Conservation (phyloP, 2,329 filamentous ascomycete species). For the Arthrobotrys iridis region DNA sequence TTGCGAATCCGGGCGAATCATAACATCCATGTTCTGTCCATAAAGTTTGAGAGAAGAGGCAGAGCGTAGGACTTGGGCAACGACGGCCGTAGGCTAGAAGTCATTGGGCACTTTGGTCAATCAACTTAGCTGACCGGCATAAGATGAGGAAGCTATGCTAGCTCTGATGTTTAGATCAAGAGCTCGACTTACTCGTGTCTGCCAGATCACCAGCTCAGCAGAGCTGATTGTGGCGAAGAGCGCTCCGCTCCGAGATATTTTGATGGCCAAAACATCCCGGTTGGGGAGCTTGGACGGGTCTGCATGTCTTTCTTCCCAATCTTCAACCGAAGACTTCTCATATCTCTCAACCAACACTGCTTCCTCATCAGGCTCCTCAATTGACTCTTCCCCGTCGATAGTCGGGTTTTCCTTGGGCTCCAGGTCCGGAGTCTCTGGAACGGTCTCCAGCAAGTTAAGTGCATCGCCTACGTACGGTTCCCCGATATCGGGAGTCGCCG, state of each 20-base stretch:
- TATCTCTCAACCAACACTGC: slow-evolving; percentile 47
- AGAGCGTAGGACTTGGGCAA: slow-evolving; percentile 86
- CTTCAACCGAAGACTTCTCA: slow-evolving; percentile 24
- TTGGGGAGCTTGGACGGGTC: slow-evolving; percentile 61
- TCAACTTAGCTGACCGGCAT: slow-evolving; percentile 45
- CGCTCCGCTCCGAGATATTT: slow-evolving; percentile 80
- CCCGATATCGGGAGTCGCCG: slow-evolving; percentile 59
- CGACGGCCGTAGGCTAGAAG: slow-evolving; percentile 81
- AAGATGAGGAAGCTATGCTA: slow-evolving; percentile 22
- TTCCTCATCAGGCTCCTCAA: slow-evolving; percentile 56
- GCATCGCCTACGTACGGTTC: slow-evolving; percentile 55
- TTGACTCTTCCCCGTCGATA: slow-evolving; percentile 1
- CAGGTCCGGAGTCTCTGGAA: slow-evolving; percentile 24
- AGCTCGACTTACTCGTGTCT: slow-evolving; percentile 75
- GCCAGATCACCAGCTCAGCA: slow-evolving; percentile 91
- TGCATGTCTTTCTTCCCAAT: slow-evolving; percentile 56
- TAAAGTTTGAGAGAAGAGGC: slow-evolving; percentile 81
- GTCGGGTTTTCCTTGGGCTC: slow-evolving; percentile 27
- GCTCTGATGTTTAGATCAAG: slow-evolving; percentile 2
- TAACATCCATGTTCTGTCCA: slow-evolving; percentile 82
- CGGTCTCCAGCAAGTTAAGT: slow-evolving; percentile 23
- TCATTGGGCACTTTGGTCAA: slow-evolving; percentile 58
- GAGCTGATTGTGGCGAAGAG: slow-evolving; percentile 87
- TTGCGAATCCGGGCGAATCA: slow-evolving; percentile 88
- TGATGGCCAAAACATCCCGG: slow-evolving; percentile 77